Base-by-base conservation (phyloP, 2,329 filamentous ascomycete species). In the Cytospora piceicola region DNA sequence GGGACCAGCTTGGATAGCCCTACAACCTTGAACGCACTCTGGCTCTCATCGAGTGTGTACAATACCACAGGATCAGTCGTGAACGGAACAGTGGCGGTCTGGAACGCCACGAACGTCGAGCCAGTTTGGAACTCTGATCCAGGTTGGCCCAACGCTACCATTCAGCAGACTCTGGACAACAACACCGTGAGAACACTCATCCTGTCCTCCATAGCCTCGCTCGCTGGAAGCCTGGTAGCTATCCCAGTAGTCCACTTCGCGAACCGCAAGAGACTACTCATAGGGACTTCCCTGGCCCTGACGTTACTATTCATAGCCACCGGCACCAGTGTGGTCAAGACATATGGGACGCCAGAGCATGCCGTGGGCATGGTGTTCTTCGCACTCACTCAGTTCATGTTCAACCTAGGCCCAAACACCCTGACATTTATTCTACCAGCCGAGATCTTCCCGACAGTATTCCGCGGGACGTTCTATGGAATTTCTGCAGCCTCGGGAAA, bases 1-100 rank as follows among this genome's bases (percentile, higher is more conserved):
- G 83, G 83, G 9, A 79, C 84, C 62, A 81, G 80, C 2, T 75
- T 85, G 20, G 81, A 81, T 65, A 79, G 78, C 56, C 73, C 76
- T 30, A 74, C 72, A 22, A 78, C 77, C 5, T 66, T 80, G 24
- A 75, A 77, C 30, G 74, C 72, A 8, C 73, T 79, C 68, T 80
- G 76, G 76, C 76, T 76, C n/a, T 42, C 67, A n/a, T 27, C 53
- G 20, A 58, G 39, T 6, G 52, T 55, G 8, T 56, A 55, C 22
- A 53, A 54, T 34, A 59, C 34, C 5, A 15, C 11, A 20, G 20
- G 30, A 17, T 12, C 42, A 22, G 42, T 22, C 20, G 42, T 46
- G 42, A 46, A 46, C 20, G 42, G 20, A n/a, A 46, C 20, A 46
- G 20, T 46, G 1, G 42, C 20, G 42, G 11, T 22, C 11, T 46